These are phyloP conservation scores for Eucalyptus cloeziana DNA, from an alignment of 345 rosid species.

Conservation along the genomic window DNA sequence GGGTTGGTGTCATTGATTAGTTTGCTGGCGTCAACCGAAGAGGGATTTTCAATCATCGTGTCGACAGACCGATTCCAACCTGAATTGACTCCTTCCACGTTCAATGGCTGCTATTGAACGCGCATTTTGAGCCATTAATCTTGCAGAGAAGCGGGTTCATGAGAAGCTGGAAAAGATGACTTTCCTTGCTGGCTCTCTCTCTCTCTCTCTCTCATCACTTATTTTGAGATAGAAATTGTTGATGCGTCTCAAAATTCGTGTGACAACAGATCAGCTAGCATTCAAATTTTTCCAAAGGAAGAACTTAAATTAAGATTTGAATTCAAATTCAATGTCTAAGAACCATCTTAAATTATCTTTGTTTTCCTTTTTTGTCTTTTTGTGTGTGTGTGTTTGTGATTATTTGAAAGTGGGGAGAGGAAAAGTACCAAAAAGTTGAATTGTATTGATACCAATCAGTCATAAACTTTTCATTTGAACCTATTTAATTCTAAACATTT, in stretches of 20 bases:
- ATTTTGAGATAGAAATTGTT: neutral
- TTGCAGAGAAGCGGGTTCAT: neutral
- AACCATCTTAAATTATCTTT: neutral
- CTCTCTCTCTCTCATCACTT: neutral
- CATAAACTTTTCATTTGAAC: neutral
- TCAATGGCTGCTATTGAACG: neutral
- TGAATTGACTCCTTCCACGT: neutral
- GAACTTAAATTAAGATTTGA: neutral
- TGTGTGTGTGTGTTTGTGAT: neutral
- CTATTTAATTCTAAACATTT: too few species aligned
- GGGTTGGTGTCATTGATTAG: neutral
- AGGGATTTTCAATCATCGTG: neutral
- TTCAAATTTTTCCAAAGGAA: neutral
- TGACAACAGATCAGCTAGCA: neutral
- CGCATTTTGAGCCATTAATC: neutral
- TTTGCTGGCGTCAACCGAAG: neutral
- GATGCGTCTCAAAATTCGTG: neutral
- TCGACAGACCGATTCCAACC: neutral
- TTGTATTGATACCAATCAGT: accelerated
- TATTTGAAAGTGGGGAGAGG: neutral
- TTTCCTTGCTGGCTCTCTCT: neutral
- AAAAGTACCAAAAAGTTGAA: neutral
- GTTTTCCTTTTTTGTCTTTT: too few species aligned
- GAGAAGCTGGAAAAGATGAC: neutral
- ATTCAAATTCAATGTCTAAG: neutral